A percentile compares a stretch with the other conserved stretches of the same genome.
phyloP scores from a whole-genome alignment of 495 filamentous ascomycete genomes.

The Sporormia fimetaria region DNA sequence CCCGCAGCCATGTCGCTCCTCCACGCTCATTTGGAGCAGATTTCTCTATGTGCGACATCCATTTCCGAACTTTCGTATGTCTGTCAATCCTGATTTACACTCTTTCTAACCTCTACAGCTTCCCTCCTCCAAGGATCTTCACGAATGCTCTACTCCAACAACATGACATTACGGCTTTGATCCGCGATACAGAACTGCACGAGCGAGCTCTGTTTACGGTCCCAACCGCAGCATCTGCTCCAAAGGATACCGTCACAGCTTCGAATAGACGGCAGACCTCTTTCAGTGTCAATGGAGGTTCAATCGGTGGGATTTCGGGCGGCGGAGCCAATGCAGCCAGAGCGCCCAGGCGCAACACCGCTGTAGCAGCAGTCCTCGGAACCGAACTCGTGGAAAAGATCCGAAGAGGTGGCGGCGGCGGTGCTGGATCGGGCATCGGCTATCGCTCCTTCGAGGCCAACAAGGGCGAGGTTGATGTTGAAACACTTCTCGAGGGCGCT shows the following conservation, averaged over 20 bases:
- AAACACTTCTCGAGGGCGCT: slow-evolving; percentile 72
- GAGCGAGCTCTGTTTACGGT: slow-evolving; percentile 92
- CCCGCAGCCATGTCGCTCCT: slow-evolving; percentile 67
- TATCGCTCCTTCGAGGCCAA: slow-evolving; percentile 29
- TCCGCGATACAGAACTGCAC: slow-evolving; percentile 90
- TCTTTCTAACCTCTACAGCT: slow-evolving; percentile 35
- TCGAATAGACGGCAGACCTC: slow-evolving; percentile 40
- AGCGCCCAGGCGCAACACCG: slow-evolving; percentile 61
- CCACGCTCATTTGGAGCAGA: slow-evolving; percentile 80
- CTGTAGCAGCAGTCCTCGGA: slow-evolving; percentile 81
- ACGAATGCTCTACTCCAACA: slow-evolving; percentile 81
- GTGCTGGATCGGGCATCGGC: slow-evolving; percentile 32
- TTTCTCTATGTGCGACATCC: slow-evolving; percentile 65
- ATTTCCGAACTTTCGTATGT: slow-evolving; percentile 76
- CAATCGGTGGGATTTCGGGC: slow-evolving; percentile 33
- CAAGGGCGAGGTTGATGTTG: slow-evolving; percentile 69
- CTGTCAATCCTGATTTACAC: neutral
- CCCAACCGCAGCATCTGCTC: slow-evolving; percentile 49
- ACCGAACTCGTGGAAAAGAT: slow-evolving; percentile 79
- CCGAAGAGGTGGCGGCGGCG: slow-evolving; percentile 41
- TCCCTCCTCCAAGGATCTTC: slow-evolving; percentile 86
- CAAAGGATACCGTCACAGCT: slow-evolving; percentile 33
- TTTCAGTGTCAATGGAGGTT: slow-evolving; percentile 35
- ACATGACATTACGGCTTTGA: slow-evolving; percentile 85
- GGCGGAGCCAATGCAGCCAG: slow-evolving; percentile 43